Percentiles rank a stretch among this genome's conserved stretches.
phyloP scores from a whole-genome alignment of 768 basidiomycete genomes.

The Gloeophyllum trabeum region DNA sequence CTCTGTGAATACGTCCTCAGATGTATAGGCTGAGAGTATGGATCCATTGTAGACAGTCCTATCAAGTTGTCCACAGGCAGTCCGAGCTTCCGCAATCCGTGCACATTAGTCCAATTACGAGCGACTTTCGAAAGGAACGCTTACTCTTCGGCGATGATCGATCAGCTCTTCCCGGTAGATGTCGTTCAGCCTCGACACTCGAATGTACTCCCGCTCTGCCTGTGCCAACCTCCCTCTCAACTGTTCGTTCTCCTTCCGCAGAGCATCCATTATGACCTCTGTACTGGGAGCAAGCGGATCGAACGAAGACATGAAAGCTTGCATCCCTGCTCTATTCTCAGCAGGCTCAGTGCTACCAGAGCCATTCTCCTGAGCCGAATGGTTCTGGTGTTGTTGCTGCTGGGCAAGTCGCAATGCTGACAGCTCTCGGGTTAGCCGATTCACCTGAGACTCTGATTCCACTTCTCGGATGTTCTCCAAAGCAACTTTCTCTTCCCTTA shows the following conservation, averaged over 20 bases:
- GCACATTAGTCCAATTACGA: background rate
- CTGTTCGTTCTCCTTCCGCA: conserved; percentile 72
- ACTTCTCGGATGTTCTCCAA: conserved; percentile 77
- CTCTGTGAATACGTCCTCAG: conserved; percentile 32
- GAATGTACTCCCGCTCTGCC: conserved; percentile 69
- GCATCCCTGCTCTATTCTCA: conserved; percentile 5
- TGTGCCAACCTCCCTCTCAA: conserved; percentile 55
- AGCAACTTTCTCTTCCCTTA: conserved; percentile 76
- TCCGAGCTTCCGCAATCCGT: conserved; percentile 39
- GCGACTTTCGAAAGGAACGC: conserved; percentile 17
- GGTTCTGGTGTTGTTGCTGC: conserved; percentile 27
- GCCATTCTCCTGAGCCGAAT: conserved; percentile 17
- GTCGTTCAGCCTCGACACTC: conserved; percentile 66
- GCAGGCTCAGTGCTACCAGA: conserved; percentile 12
- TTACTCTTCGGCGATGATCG: conserved; percentile 61
- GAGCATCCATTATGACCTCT: conserved; percentile 62
- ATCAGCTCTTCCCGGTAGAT: conserved; percentile 80
- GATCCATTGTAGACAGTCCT: conserved; percentile 48
- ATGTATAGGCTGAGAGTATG: conserved; percentile 64
- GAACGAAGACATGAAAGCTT: conserved; percentile 7
- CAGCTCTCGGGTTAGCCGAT: conserved; percentile 61
- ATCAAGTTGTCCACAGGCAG: conserved; percentile 71
- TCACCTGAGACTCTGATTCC: conserved; percentile 80
- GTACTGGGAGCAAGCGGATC: conserved; percentile 25
- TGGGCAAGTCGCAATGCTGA: conserved; percentile 51